Base-by-base conservation (phyloP, 2,329 filamentous ascomycete species). In the Beauveria bassiana region DNA sequence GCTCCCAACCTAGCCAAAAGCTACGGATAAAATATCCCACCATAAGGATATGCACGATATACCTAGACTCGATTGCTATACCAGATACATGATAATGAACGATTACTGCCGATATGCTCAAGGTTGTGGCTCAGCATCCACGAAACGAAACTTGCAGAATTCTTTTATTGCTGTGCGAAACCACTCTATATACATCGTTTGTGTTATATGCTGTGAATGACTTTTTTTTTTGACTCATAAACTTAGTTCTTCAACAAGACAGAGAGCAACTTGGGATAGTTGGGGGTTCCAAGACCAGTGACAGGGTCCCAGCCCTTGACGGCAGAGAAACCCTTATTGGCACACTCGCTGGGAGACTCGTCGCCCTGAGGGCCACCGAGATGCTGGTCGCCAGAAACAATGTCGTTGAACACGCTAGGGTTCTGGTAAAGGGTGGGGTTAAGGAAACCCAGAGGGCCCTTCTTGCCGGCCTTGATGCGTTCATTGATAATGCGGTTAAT, bases 361-460 rank as follows among this genome's bases (percentile, higher is more conserved):
- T 58, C 55, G 12, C 55, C 43, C 28, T 34, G 31, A 12, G 55
- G 55, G 3, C 55, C 55, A 20, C 55, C 55, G 6, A 47, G 26
- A 20, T 58, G 42, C 42, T 59, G 56, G 47, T 51, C 47, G 14
- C 56, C 56, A 3, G 47, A 42, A 16, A 47, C 45, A 10, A 59
- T 51, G 38, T 59, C 56, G 34, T 51, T 49, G 47, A 59, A 59
- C 18, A 45, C 43, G 40, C 10, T 18, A 7, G 57, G 43, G n/a
- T 50, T 50, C 31, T 50, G 34, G 50, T 64, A 64, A n/a, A 64
- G 46, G 22, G 42, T 59, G 4, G 61, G 61, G 57, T 63, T 63
- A 22, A 63, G 43, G 51, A 77, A 78, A 10, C 75, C 75, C 6
- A 77, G 66, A 12, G 69, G 65, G 12, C 70, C 67, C 53, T 43